Base-by-base conservation (phyloP, 2,329 filamentous ascomycete species). In the Parastagonospora avenae region DNA sequence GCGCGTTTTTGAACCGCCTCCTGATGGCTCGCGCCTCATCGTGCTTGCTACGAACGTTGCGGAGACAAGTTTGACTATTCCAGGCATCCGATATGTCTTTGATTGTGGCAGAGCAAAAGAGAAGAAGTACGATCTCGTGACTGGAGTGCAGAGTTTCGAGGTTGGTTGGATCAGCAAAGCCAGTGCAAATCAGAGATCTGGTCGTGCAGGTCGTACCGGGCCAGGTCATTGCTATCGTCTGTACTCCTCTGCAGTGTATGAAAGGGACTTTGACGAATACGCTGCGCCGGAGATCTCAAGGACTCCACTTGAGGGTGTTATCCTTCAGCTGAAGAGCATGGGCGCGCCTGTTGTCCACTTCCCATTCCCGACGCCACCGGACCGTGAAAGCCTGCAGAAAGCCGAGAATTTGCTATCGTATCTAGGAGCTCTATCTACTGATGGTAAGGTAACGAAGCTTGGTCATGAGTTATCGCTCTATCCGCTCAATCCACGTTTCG, bases 121-220 rank as follows among this genome's bases (percentile, higher is more conserved):
- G 72, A 88, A 93, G 56, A 89, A 88, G 50, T 97, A 94, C 66
- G 90, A 97, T 69, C 82, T 85, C n/a, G 78, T 85, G 9, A 97
- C 90, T 8, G 93, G 93, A 3, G 93, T 99, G 0, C 94, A 99
- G 71, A 96, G 89, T 67, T 99, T 96, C 70, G 90, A 96, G 64
- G 85, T 99, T 46, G 89, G 89, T 35, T 99, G 93, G 91, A 95
- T 97, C 70, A 97, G 92, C 77, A 97, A 99, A 77, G 94, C 94
- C 27, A 96, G 91, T 71, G 93, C 94, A 7, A 90, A 87, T 59
- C 94, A 99, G 74, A 85, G 94, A 71, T 86, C 91, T 52, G 94
- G 94, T 76, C 91, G 94, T 82, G 94, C 94, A 50, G 94, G 95
- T 57, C 88, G 94, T 80, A 99, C 93, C 4, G 93, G 92, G 0